Conservation (phyloP, 2,329 filamentous ascomycete species). For the Xylaria sp. region DNA sequence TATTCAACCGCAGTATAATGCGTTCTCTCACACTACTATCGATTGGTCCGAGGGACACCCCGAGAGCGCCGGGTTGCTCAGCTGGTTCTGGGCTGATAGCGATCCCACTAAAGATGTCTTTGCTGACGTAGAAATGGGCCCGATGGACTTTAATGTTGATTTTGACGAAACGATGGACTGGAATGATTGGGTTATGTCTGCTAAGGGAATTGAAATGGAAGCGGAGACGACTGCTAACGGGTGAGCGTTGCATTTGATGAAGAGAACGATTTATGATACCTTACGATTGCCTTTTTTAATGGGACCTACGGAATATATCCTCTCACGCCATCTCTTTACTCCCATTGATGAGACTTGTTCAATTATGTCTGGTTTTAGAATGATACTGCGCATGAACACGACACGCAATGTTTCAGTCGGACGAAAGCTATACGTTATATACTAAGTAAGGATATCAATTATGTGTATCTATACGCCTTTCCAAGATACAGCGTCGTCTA, state of each 20-base stretch:
- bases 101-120: conserved; percentile 46
- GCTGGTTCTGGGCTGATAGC: conserved; percentile 52
- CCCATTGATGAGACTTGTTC: too few relatives aligned
- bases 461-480: conserved; percentile 11
- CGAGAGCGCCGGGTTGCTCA: conserved; percentile 39
- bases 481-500: conserved; percentile 11
- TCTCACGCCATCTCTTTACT: too few relatives aligned
- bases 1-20: conserved; percentile 4
- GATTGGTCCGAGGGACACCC: conserved; percentile 17
- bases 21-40: conserved; percentile 11
- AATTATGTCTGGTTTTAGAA: too few relatives aligned
- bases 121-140: conserved; percentile 37
- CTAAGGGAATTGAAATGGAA: conserved; percentile 47
- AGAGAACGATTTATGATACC: background rate
- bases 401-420: background rate
- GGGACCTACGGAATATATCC: too few relatives aligned
- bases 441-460: background rate
- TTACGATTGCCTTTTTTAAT: background rate
- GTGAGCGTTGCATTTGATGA: background rate
- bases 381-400: too few relatives aligned
- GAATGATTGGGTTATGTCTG: conserved; percentile 53
- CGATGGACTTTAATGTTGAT: conserved; percentile 47
- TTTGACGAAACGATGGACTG: conserved; percentile 51
- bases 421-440: background rate
- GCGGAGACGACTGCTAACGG: conserved; percentile 4